These are phyloP conservation scores for Phtheirospermum japonicum DNA, from an alignment of 257 asterid species.

Conservation along the genomic window DNA sequence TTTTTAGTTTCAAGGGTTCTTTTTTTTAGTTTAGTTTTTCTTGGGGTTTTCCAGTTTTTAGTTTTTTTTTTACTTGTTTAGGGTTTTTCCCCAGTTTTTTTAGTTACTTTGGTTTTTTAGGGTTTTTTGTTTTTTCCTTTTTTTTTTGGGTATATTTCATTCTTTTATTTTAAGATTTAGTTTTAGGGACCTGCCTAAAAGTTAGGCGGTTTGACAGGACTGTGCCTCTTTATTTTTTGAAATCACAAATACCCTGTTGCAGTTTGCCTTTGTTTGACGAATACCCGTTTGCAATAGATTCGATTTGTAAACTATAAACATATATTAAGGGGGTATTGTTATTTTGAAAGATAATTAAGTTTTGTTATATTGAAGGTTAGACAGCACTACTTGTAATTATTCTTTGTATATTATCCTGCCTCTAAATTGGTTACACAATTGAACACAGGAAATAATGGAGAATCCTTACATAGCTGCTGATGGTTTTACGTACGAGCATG, in stretches of 20 bases:
- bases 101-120: no score
- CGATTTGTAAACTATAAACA: neutral
- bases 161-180: no score
- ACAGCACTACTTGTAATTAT: neutral
- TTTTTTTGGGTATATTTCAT: no score
- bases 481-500: conserved; percentile 80
- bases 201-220: neutral
- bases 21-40: no score
- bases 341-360: neutral
- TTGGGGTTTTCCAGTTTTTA: no score
- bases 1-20: no score
- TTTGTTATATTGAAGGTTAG: neutral
- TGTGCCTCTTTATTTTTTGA: neutral
- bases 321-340: neutral
- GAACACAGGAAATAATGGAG: conserved; percentile 78
- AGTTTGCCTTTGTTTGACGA: neutral
- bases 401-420: conserved; percentile 9
- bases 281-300: neutral
- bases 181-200: no score
- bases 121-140: no score
- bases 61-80: no score
- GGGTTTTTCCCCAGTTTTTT: no score
- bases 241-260: neutral
- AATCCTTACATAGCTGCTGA: conserved; percentile 85
- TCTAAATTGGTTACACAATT: conserved; percentile 1